Evolutionary conservation across 2,329 filamentous ascomycete species (phyloP).

Genomic region (Aspergillus quadricinctus): DNA sequence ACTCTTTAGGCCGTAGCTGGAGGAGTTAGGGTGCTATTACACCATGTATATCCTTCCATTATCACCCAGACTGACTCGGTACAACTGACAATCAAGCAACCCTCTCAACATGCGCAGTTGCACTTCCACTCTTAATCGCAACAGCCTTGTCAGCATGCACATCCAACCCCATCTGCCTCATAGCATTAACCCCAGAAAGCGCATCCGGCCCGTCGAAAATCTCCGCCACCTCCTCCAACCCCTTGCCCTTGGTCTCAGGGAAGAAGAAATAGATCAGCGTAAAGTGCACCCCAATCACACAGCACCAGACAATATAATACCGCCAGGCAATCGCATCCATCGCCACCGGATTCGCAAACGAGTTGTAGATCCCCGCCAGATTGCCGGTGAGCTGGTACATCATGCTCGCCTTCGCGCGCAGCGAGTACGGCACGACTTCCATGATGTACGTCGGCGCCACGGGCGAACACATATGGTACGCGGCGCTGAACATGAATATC

Average conservation of each 20-base stretch:
- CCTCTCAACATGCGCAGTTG: constrained; percentile 1
- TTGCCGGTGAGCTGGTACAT: constrained; percentile 11
- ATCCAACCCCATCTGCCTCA: constrained; percentile 7
- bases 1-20: too few species aligned
- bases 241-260: constrained; percentile 14
- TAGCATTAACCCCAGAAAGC: constrained; percentile 2
- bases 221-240: constrained; percentile 14
- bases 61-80: too few species aligned
- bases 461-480: constrained; percentile 10
- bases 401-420: constrained; percentile 13
- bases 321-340: constrained; percentile 12
- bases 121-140: background rate
- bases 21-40: too few species aligned
- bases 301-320: constrained; percentile 15
- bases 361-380: constrained; percentile 10
- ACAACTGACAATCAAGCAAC: background rate
- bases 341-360: constrained; percentile 7
- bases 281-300: background rate
- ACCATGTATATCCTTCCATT: too few species aligned
- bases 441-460: constrained; percentile 14
- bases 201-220: constrained; percentile 6
- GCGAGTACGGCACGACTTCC: constrained; percentile 12
- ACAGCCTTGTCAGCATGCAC: constrained; percentile 4
- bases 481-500: constrained; percentile 6
- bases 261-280: constrained; percentile 14